Conservation (phyloP, 2,329 filamentous ascomycete species). For the Fusarium haematococcum region DNA sequence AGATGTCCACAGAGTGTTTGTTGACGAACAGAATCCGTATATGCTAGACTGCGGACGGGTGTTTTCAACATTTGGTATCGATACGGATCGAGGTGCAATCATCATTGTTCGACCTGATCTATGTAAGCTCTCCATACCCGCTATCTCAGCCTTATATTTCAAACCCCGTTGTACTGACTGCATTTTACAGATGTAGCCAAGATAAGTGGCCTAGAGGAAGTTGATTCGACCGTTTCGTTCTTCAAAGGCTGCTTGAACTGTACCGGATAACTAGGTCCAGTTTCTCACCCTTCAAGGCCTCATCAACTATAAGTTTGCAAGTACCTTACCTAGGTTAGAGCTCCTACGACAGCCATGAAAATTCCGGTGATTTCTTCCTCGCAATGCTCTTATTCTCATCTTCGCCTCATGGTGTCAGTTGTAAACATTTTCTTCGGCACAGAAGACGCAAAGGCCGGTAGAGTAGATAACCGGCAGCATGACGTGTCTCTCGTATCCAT, state of each 20-base stretch:
- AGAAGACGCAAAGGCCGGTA: not conserved
- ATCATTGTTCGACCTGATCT: slow-evolving; percentile 33
- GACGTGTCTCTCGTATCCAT: not conserved
- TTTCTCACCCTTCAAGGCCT: not conserved
- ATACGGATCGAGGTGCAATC: slow-evolving; percentile 13
- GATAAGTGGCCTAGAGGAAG: not conserved
- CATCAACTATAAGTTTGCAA: not conserved
- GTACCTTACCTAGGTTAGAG: not conserved
- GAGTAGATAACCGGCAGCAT: not conserved
- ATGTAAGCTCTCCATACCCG: slow-evolving; percentile 13
- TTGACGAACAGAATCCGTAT: slow-evolving; percentile 30
- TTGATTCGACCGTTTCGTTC: not conserved
- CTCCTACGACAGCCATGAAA: not conserved
- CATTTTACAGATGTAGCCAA: slow-evolving; percentile 4
- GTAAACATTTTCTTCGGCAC: not conserved
- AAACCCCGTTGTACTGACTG: not conserved
- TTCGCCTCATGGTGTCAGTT: not conserved
- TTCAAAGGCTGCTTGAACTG: slow-evolving; percentile 10
- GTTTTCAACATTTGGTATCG: slow-evolving; percentile 27
- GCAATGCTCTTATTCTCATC: not conserved
- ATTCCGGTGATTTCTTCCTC: not conserved
- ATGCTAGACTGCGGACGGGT: slow-evolving; percentile 17
- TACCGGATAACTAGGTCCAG: not conserved
- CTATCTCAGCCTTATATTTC: fast-evolving
- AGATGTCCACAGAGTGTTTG: slow-evolving; percentile 31